phyloP scores from a whole-genome alignment of 352 stramenopile species.

The Plasmopara halstedii region DNA sequence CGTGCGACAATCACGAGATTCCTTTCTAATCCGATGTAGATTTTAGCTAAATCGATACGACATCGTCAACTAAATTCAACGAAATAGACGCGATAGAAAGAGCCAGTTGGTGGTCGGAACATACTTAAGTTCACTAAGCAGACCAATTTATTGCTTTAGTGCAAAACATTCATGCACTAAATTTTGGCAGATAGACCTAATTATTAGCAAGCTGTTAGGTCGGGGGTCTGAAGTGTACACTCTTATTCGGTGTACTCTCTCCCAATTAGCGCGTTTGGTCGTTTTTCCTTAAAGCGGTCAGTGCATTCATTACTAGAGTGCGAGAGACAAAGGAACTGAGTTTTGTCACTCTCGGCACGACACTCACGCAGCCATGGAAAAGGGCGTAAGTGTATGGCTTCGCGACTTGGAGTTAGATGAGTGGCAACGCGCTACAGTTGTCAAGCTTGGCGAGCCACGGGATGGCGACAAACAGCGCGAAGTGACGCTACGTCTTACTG shows the following conservation, averaged over 20 bases:
- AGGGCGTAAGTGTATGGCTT: constrained; percentile 72
- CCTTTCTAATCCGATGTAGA: background rate
- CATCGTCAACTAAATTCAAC: too few species aligned
- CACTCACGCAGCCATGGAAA: constrained; percentile 47
- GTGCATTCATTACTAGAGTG: background rate
- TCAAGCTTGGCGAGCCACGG: constrained; percentile 27
- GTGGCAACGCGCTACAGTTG: constrained; percentile 58
- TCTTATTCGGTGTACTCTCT: constrained; percentile 11
- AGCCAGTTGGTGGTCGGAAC: background rate
- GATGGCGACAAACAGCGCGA: constrained; percentile 14
- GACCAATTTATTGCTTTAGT: too few species aligned
- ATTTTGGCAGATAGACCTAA: too few species aligned
- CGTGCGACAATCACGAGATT: background rate
- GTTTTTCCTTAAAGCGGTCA: background rate
- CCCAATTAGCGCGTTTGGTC: background rate
- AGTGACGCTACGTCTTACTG: constrained; percentile 44
- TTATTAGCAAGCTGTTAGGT: too few species aligned
- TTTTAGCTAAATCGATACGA: too few species aligned
- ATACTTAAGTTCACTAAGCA: background rate
- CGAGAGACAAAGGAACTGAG: background rate
- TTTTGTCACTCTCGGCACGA: background rate
- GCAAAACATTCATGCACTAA: too few species aligned
- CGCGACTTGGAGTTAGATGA: constrained; percentile 55
- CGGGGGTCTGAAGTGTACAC: constrained; percentile 1
- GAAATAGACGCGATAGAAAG: background rate